phyloP scores from a whole-genome alignment of 495 filamentous ascomycete genomes.

The Talaromyces borbonicus region DNA sequence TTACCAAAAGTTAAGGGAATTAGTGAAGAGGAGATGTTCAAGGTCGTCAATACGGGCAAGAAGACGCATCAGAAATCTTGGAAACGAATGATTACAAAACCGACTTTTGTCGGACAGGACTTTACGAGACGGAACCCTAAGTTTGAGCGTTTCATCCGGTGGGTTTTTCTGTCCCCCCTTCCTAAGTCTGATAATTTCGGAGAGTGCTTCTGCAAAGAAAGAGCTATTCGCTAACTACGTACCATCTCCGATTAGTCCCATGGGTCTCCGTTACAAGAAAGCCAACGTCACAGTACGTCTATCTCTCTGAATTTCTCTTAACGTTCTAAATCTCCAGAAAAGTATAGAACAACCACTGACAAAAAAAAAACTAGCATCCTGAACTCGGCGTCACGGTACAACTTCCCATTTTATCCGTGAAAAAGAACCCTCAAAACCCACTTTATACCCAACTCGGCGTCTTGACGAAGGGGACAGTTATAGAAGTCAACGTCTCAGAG shows the following conservation, averaged over 20 bases:
- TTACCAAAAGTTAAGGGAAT: constrained; percentile 92
- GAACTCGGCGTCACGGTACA: constrained; percentile 85
- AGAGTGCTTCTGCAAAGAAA: constrained; percentile 28
- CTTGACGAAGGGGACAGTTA: constrained; percentile 84
- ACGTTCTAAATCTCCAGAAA: background rate
- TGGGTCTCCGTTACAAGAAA: constrained; percentile 88
- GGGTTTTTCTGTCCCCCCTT: constrained; percentile 20
- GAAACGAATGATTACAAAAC: constrained; percentile 96
- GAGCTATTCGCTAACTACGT: constrained; percentile 54
- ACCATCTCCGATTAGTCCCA: constrained; percentile 47
- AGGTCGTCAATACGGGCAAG: constrained; percentile 92
- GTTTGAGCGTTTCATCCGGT: constrained; percentile 74
- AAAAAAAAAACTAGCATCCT: constrained; percentile 40
- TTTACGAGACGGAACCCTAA: constrained; percentile 92
- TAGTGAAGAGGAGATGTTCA: constrained; percentile 96
- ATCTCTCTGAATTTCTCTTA: background rate
- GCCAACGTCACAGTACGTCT: constrained; percentile 67
- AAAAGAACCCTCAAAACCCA: constrained; percentile 96
- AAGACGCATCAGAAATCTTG: constrained; percentile 69
- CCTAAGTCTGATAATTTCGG: too few relatives aligned
- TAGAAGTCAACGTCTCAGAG: constrained; percentile 94
- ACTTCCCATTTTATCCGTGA: constrained; percentile 84
- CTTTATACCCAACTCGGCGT: constrained; percentile 94
- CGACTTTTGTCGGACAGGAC: constrained; percentile 79
- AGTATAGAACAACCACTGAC: background rate